Evolutionary conservation across 129 eudicot genomes (phyloP).

Genomic region (Tagetes erecta): DNA sequence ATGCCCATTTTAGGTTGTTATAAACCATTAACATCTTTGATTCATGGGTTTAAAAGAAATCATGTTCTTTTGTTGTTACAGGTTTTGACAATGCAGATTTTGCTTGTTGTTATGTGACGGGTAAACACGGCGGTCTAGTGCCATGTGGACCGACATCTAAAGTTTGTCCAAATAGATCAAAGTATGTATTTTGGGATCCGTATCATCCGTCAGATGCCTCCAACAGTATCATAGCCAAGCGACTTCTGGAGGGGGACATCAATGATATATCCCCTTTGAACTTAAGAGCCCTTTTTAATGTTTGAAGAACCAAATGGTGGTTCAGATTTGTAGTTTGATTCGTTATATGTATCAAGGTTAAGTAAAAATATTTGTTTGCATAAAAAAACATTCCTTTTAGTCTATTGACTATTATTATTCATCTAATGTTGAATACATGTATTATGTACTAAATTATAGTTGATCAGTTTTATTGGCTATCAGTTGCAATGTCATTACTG

Average conservation of each 20-base stretch:
- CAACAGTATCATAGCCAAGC: conserved; percentile 55
- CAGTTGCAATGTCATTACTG: too few relatives aligned
- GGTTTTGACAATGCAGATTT: conserved; percentile 65
- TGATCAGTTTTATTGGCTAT: too few relatives aligned
- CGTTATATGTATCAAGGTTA: neutral
- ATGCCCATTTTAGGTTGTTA: too few relatives aligned
- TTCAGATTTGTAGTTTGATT: neutral
- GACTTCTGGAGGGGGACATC: conserved; percentile 62
- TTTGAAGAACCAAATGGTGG: conserved; percentile 23
- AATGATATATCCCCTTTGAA: conserved; percentile 64
- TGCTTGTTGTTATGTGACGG: conserved; percentile 68
- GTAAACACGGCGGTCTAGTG: conserved; percentile 68
- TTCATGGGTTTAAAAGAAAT: neutral
- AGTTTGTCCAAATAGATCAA: conserved; percentile 72
- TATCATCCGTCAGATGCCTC: conserved; percentile 87
- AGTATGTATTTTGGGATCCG: conserved; percentile 90
- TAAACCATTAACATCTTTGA: neutral
- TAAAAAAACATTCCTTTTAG: too few relatives aligned
- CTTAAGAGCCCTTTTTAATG: conserved; percentile 44
- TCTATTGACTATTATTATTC: too few relatives aligned
- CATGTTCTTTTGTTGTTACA: conserved; percentile 21
- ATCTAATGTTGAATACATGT: too few relatives aligned
- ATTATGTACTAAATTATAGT: too few relatives aligned
- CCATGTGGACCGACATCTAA: conserved; percentile 81
- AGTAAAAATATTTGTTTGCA: too few relatives aligned